Evolutionary conservation across 2,329 filamentous ascomycete species (phyloP), one percentile per base, ranked within the genome.

Genomic region (Leptographium radiaticola): DNA sequence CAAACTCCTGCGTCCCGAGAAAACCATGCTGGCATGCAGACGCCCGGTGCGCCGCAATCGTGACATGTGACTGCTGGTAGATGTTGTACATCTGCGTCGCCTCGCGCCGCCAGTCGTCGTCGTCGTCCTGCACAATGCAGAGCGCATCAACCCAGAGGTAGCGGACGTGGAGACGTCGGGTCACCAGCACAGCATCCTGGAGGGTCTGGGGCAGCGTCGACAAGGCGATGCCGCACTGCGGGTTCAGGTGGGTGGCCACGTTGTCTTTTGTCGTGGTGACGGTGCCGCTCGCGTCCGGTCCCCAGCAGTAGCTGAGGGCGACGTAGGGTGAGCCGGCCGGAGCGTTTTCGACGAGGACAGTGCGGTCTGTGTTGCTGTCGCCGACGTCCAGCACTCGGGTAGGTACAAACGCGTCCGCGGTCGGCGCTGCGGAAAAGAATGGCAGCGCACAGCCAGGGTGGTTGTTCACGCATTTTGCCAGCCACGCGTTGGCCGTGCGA

Each of bases 131-230:
- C 45, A 56, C 49, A 16, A 59, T 58, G 51, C 58, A 59, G 15
- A 59, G 51, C 1, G 55, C 53, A 18, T 59, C 58, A 9, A 59
- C 40, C 56, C 58, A 59, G 5, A 59, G 53, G 40, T 59, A 59
- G 16, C 51, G 51, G 4, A 58, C 11, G 16, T 52, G 48, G 16
- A 58, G 38, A 30, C 36, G 25, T 10, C 46, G 43, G 13, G 51
- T 55, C 13, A 40, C 49, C 16, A 38, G 39, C 9, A 58, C 51
- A 5, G 57, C 55, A 38, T 58, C 57, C 10, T 49, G 44, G 25
- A 58, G 48, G 15, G 57, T 54, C 10, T 47, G 7, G 5, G 55
- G 53, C 25, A 56, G 49, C 9, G 36, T 44, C 30, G 42, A 48
- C 3, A 51, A 20, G 34, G 20, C 6, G 50, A 49, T 49, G 25